Conservation (phyloP, 169 alveolate species). For the Babesia caballi region DNA sequence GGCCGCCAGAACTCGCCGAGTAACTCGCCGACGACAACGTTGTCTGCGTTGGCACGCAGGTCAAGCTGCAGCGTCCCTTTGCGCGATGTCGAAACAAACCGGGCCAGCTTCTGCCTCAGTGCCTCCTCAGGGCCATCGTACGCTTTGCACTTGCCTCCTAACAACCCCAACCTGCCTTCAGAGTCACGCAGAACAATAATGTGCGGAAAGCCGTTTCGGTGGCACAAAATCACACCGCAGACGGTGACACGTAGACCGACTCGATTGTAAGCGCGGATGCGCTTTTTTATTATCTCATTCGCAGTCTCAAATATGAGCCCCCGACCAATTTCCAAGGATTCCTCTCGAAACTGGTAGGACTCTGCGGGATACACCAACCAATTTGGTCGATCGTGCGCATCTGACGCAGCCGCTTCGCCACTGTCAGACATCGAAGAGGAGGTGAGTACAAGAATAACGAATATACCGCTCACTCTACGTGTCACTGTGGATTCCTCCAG, state of each 20-base stretch:
- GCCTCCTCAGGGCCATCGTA: slow-evolving; percentile 71
- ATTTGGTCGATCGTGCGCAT: slow-evolving; percentile 22
- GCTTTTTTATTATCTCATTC: slow-evolving; percentile 28
- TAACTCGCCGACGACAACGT: slow-evolving; percentile 67
- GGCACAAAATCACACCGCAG: slow-evolving; percentile 71
- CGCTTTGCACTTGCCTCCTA: slow-evolving; percentile 71
- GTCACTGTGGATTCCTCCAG: too few species aligned
- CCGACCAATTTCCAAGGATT: slow-evolving; percentile 28
- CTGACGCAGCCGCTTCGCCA: neutral
- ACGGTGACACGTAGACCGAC: slow-evolving; percentile 72
- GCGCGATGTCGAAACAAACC: slow-evolving; percentile 45
- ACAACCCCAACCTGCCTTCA: slow-evolving; percentile 52
- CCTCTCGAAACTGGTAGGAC: slow-evolving; percentile 33
- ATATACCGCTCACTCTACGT: too few species aligned
- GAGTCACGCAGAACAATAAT: slow-evolving; percentile 49
- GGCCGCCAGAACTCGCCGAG: slow-evolving; percentile 75
- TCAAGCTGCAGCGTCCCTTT: slow-evolving; percentile 31
- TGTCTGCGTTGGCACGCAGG: slow-evolving; percentile 51
- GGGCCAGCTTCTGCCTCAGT: slow-evolving; percentile 61
- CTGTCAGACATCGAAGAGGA: neutral
- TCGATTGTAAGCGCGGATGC: slow-evolving; percentile 64
- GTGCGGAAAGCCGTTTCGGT: slow-evolving; percentile 69
- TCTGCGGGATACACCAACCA: slow-evolving; percentile 60
- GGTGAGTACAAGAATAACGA: neutral
- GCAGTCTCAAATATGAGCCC: slow-evolving; percentile 36